Base-by-base conservation (phyloP, 2,329 filamentous ascomycete species). In the Cercospora zeina region DNA sequence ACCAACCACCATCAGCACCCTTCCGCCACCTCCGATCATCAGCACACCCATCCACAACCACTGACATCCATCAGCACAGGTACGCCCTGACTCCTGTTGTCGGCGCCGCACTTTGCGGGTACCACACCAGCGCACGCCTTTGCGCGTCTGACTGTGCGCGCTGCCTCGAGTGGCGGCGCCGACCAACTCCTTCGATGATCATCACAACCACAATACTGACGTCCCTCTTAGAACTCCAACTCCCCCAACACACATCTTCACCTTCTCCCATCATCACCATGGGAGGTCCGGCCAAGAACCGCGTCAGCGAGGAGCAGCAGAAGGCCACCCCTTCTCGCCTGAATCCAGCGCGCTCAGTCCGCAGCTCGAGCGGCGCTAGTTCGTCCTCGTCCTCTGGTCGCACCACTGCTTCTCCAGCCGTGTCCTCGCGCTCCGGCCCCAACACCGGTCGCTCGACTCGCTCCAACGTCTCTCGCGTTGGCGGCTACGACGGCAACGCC, bases 401-500 rank as follows among this genome's bases (percentile, higher is more conserved):
- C 50, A 58, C 51, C 53, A 61, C 61, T 36, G 49, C 49, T 10
- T 53, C 49, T 34, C 45, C 30, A 9, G 55, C 56, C 16, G 27
- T 50, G 31, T 62, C 61, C 30, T 31, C 47, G 10, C 47, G 49
- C 49, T 39, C 56, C 16, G 16, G n/a, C 2, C 16, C 54, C n/a
- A 24, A 24, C 34, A 24, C 54, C 21, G 14, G n/a, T 24, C 39
- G 55, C 30, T 59, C 59, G 9, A n/a, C 16, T 21, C 58, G 57
- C 47, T 51, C 59, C 39, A 53, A 55, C 33, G 63, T 19, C 39
- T 59, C 59, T 54, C 54, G 58, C 33, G 65, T 53, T 7, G 49
- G 49, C 31, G 27, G 60, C 59, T 68, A 45, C 49, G 67, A 68
- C 39, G 67, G 67, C 63, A 67, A 66, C 37, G 51, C 54, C 53